Base-by-base conservation (phyloP, 352 stramenopile genomes). In the Pythium biforme region DNA sequence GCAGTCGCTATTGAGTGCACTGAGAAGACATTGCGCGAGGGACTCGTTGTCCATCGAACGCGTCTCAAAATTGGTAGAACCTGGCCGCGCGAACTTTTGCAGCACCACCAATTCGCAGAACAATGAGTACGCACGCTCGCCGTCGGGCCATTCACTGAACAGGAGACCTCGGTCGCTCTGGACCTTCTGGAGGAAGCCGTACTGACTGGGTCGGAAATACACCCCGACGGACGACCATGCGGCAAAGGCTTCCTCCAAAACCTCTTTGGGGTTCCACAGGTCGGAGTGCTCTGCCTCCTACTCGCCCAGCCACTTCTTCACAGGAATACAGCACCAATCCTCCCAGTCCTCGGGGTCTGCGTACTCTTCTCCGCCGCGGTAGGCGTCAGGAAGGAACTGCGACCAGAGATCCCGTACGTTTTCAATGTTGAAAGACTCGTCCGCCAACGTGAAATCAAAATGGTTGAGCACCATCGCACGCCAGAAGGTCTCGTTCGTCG, bases 61-160 rank as follows among this genome's bases (percentile, higher is more conserved):
- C 22, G 51, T 58, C n/a, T 37, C 7, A 22, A 56, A 52, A 17
- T 4, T 22, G 22, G 20, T 12, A 1, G 5, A 12, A 1, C 37
- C 12, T 8, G 23, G 11, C 8, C 17, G n/a, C 37, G 12, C 10
- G 17, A 59, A 3, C 37, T 49, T 29, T 37, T 59, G 26, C 0
- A 66, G 49, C 4, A 59, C 23, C 22, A n/a, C 26, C 39, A 55
- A 25, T 23, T 66, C 50, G 19, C 39, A 41, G 31, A 53, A 59
- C 1, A 65, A n/a, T 25, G 59, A 54, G 49, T 43, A 59, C 11
- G 59, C 27, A 15, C 15, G 39, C 19, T 45, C 39, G 39, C 7
- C 11, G 39, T 19, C 27, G 0, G 47, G 47, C 47, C 47, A 54
- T 12, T 22, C 27, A 11, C 1, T 15, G 4, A 11, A 26, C 9